Base-by-base conservation (phyloP, 164 flowering plant species). In the Stephania japonica region DNA sequence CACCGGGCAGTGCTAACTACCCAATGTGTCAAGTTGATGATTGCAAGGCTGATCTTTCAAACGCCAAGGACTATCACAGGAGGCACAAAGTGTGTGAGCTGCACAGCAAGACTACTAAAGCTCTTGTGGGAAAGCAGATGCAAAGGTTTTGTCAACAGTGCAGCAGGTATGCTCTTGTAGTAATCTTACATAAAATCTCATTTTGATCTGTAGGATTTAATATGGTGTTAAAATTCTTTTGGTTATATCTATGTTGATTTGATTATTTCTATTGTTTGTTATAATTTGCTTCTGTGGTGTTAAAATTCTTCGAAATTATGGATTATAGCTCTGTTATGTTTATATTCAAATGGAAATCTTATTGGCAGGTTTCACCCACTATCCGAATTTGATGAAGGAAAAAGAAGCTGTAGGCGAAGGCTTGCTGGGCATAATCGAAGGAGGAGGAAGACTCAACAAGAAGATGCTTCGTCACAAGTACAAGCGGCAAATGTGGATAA, bases 131-230 rank as follows among this genome's bases (percentile, higher is more conserved):
- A 32, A 84, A 84, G 67, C 88, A 84, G 84, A 85, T 88, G 91
- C 97, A 92, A 78, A 81, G 97, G 76, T 92, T 92, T 77, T 92
- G 97, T 78, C 95, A 92, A 82, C 95, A 92, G 86, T 90, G 97
- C 76, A 92, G 97, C 86, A 89, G 97, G 97, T 91, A 69, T 70
- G 43, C 70, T n/a, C 24, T 7, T 66, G 27, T 12, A 42, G 43
- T 4, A 67, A 38, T 42, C 24, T 67, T 42, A 68, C 3, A 16
- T 43, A 18, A 21, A 9, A 2, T 23, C n/a, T 42, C 6, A 43
- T 43, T 27, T 68, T 13, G 25, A 32, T 67, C 19, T 67, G 41
- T 10, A 41, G 18, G 42, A 13, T 67, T 42, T 18, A 32, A 32
- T 32, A 2, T 32, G 38, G 38, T 32, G n/a, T n/a, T n/a, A n/a